A percentile compares a stretch with the other conserved stretches of the same genome.
Evolutionary conservation across 1,284 basidiomycete species (phyloP).

Genomic region (Heimioporus retisporus): DNA sequence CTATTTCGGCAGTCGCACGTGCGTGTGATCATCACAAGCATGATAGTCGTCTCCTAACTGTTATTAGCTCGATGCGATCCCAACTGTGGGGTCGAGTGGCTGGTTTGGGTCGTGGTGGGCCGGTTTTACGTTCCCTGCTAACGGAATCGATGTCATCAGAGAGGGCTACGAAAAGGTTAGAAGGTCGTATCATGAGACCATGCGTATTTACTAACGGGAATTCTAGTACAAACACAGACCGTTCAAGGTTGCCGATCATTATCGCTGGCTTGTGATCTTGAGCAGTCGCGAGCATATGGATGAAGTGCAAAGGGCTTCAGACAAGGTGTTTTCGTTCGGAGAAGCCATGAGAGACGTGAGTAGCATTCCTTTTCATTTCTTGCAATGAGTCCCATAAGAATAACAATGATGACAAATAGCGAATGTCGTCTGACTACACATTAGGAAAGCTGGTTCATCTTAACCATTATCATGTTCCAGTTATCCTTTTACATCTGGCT

Average conservation of each 20-base stretch:
- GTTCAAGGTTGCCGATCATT: constrained; percentile 54
- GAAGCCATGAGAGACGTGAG: constrained; percentile 47
- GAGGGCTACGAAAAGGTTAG: constrained; percentile 34
- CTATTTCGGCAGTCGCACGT: constrained; percentile 4
- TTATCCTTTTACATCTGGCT: constrained; percentile 41
- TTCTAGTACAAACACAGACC: constrained; percentile 45
- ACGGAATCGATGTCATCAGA: constrained; percentile 21
- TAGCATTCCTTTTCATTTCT: background rate
- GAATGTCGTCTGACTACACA: constrained; percentile 36
- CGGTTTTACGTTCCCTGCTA: constrained; percentile 18
- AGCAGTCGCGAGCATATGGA: constrained; percentile 49
- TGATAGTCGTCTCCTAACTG: background rate
- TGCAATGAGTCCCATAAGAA: background rate
- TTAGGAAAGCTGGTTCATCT: constrained; percentile 35
- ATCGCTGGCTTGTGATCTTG: constrained; percentile 54
- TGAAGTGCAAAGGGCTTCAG: constrained; percentile 52
- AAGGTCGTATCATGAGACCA: background rate
- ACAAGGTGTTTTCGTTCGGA: constrained; percentile 49
- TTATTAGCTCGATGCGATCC: constrained; percentile 30
- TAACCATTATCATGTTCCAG: constrained; percentile 41
- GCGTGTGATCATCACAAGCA: background rate
- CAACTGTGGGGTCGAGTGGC: constrained; percentile 31
- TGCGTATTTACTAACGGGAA: background rate
- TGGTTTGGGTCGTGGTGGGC: constrained; percentile 29
- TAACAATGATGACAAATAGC: constrained; percentile 14